Conservation (phyloP, 176 grass and related monocot genomes). For the Cenchrus americanus region DNA sequence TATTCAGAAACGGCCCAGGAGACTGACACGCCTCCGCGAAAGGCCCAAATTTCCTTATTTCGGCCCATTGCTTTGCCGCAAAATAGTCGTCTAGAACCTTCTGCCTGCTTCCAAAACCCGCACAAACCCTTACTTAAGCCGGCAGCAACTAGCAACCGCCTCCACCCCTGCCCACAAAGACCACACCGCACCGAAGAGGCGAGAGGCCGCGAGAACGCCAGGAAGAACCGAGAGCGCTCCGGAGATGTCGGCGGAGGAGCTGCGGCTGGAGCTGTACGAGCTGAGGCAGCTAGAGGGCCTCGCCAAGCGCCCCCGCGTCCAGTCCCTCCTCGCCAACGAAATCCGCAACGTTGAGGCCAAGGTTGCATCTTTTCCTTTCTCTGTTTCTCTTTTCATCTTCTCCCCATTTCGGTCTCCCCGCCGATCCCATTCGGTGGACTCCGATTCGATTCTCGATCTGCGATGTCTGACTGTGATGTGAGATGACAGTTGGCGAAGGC, state of each 20-base stretch:
- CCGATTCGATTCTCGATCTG: neutral
- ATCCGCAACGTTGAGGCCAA: constrained; percentile 70
- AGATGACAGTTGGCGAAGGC: constrained; percentile 40
- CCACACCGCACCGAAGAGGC: neutral
- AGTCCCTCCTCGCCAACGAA: constrained; percentile 70
- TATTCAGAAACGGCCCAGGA: too few relatives aligned
- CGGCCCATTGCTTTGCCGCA: neutral
- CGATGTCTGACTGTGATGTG: constrained; percentile 12
- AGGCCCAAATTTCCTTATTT: neutral
- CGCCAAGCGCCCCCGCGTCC: constrained; percentile 71
- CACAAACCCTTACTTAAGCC: constrained; percentile 30
- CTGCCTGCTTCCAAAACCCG: constrained; percentile 41
- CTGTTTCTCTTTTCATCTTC: neutral
- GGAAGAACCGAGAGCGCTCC: neutral
- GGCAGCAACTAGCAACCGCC: neutral
- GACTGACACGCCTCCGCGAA: too few relatives aligned
- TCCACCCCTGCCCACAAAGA: neutral
- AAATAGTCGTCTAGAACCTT: constrained; percentile 59
- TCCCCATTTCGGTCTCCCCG: neutral
- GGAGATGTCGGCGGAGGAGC: constrained; percentile 59
- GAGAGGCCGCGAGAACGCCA: neutral
- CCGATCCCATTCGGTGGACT: neutral
- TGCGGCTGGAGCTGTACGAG: constrained; percentile 78
- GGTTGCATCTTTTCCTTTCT: constrained; percentile 32
- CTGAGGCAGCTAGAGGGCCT: constrained; percentile 67